These are phyloP conservation scores for Obba rivulosa DNA, from an alignment of 768 basidiomycete genomes.

Conservation along the genomic window DNA sequence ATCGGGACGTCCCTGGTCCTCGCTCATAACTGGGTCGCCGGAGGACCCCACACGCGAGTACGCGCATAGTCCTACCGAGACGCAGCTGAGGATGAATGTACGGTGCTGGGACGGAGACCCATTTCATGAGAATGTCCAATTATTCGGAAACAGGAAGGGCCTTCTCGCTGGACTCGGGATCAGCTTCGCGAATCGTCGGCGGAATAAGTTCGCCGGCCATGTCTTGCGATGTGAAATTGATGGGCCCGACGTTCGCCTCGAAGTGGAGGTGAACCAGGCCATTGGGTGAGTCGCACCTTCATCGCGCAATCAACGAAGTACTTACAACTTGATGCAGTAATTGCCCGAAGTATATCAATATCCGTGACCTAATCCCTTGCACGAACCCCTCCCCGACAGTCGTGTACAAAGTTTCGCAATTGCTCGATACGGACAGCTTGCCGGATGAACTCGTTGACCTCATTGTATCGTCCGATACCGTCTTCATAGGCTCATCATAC, in stretches of 20 bases:
- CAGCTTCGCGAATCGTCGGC: conserved; percentile 46
- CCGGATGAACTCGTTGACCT: conserved; percentile 45
- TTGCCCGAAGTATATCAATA: conserved; percentile 66
- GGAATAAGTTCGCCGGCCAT: conserved; percentile 55
- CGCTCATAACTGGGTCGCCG: conserved; percentile 36
- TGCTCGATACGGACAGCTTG: conserved; percentile 35
- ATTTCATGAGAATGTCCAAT: conserved; percentile 27
- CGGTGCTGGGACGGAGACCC: conserved; percentile 52
- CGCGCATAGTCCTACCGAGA: conserved; percentile 29
- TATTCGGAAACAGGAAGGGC: not conserved
- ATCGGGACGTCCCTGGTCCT: conserved; percentile 49
- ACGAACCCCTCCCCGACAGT: conserved; percentile 35
- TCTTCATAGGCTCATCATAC: conserved; percentile 52
- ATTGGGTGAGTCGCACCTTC: too few relatives aligned
- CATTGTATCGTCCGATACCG: conserved; percentile 45
- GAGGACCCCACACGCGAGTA: conserved; percentile 34
- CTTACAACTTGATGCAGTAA: conserved; percentile 42
- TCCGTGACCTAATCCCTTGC: conserved; percentile 45
- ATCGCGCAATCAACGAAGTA: too few relatives aligned
- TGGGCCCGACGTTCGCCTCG: too few relatives aligned
- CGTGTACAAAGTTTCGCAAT: conserved; percentile 25
- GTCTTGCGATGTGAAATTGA: too few relatives aligned
- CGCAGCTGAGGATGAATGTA: conserved; percentile 33
- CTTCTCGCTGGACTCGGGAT: conserved; percentile 54
- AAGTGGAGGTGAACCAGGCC: too few relatives aligned